Conservation (phyloP, 140 eudicot genomes). For the Stevia rebaudiana region DNA sequence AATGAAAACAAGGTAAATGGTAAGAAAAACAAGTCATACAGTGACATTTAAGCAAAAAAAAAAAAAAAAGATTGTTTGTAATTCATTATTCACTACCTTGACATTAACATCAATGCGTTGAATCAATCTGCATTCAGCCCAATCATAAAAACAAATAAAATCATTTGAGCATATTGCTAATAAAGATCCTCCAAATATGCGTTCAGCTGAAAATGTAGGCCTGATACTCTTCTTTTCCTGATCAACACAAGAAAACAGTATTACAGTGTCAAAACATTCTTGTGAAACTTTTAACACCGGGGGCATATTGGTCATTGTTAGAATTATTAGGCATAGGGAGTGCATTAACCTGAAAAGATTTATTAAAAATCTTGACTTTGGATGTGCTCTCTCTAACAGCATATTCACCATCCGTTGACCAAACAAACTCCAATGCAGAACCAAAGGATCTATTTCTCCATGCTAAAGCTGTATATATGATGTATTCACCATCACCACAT, state of each 20-base stretch:
- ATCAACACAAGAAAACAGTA: slow-evolving; percentile 6
- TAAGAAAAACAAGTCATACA: slow-evolving; percentile 2
- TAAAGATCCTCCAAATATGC: slow-evolving; percentile 70
- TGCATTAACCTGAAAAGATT: slow-evolving; percentile 67
- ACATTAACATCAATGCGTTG: slow-evolving; percentile 81
- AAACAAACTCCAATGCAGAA: slow-evolving; percentile 91
- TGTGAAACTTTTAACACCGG: slow-evolving; percentile 1
- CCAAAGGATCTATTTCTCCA: slow-evolving; percentile 99
- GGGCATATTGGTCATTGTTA: background rate
- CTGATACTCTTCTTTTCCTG: slow-evolving; percentile 95
- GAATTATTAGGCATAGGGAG: slow-evolving; percentile 6
- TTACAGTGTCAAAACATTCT: slow-evolving; percentile 6
- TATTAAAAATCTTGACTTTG: slow-evolving; percentile 75
- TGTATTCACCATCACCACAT: slow-evolving; percentile 97
- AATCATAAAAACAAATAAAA: slow-evolving; percentile 89
- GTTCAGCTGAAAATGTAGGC: slow-evolving; percentile 92
- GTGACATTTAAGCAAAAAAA: background rate
- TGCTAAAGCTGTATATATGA: slow-evolving; percentile 90
- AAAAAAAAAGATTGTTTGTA: too few species aligned
- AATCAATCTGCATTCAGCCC: slow-evolving; percentile 94
- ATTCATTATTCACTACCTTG: slow-evolving; percentile 42
- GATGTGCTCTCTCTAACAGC: slow-evolving; percentile 97
- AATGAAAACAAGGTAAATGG: slow-evolving; percentile 7
- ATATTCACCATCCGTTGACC: slow-evolving; percentile 96
- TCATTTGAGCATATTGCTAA: slow-evolving; percentile 93